Percentiles rank a stretch among this genome's conserved stretches.
These are phyloP conservation scores for Neoascochyta sp. DNA, from an alignment of 2,329 filamentous ascomycete species.

Conservation along the genomic window DNA sequence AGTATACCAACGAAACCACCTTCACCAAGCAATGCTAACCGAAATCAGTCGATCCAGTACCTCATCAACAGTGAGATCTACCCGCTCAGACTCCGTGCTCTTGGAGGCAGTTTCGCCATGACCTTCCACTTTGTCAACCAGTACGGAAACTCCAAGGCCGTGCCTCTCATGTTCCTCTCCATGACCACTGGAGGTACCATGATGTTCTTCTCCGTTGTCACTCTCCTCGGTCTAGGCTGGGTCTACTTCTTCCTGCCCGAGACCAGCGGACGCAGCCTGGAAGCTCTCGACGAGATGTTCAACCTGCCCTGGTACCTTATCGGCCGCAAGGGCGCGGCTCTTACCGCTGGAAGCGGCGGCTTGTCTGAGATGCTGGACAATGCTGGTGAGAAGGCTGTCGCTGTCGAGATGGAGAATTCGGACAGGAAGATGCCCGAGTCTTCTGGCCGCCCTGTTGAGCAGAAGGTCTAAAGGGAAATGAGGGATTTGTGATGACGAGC, in stretches of 20 bases:
- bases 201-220: slow-evolving; percentile 70
- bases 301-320: slow-evolving; percentile 72
- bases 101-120: slow-evolving; percentile 70
- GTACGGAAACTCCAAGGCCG: slow-evolving; percentile 69
- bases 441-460: slow-evolving; percentile 12
- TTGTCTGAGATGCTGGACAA: slow-evolving; percentile 33
- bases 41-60: slow-evolving; percentile 75
- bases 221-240: slow-evolving; percentile 64
- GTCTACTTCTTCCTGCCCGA: slow-evolving; percentile 71
- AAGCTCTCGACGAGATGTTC: slow-evolving; percentile 70
- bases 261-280: slow-evolving; percentile 60
- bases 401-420: slow-evolving; percentile 25
- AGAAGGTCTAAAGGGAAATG: slow-evolving; percentile 14
- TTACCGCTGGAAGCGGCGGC: slow-evolving; percentile 31
- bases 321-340: slow-evolving; percentile 46
- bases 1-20: too few relatives aligned
- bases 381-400: slow-evolving; percentile 32
- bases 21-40: too few relatives aligned
- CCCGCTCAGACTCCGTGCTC: slow-evolving; percentile 67
- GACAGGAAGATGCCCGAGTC: slow-evolving; percentile 7
- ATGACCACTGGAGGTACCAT: slow-evolving; percentile 65
- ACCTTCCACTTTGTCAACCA: slow-evolving; percentile 75
- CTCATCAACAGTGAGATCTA: slow-evolving; percentile 75
- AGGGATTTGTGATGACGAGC: neutral
- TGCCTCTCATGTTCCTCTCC: slow-evolving; percentile 69